A percentile compares a stretch with the other conserved stretches of the same genome.
Evolutionary conservation across 768 basidiomycete species (phyloP).

Genomic region (Psilocybe subaeruginosa): DNA sequence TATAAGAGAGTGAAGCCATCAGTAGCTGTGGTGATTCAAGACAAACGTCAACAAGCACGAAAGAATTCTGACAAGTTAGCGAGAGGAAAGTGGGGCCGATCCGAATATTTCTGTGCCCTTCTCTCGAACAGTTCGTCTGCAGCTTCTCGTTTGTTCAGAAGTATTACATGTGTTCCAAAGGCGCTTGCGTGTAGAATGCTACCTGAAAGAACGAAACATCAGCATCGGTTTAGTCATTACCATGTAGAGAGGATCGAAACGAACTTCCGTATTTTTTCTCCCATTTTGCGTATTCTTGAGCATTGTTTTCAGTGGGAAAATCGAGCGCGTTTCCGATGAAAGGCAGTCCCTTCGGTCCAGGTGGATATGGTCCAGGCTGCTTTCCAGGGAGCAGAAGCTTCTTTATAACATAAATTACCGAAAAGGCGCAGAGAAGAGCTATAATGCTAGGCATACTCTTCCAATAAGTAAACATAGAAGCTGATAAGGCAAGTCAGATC

Average conservation of each 20-base stretch:
- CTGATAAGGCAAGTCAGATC: neutral
- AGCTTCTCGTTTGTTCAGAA: slow-evolving; percentile 13
- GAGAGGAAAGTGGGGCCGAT: slow-evolving; percentile 2
- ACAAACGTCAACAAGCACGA: neutral
- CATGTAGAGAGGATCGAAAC: neutral
- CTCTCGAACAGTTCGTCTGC: slow-evolving; percentile 14
- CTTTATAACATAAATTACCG: neutral
- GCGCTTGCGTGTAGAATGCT: neutral
- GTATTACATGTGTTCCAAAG: slow-evolving; percentile 6
- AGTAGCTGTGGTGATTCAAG: too few relatives aligned
- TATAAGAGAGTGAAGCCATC: neutral
- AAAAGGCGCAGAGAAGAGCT: neutral
- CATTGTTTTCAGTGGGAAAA: slow-evolving; percentile 8
- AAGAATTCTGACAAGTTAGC: slow-evolving; percentile 6
- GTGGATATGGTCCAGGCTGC: slow-evolving; percentile 13
- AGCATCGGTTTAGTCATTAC: neutral
- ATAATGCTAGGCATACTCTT: neutral
- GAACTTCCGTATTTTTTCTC: slow-evolving; percentile 3
- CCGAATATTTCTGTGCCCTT: slow-evolving; percentile 12
- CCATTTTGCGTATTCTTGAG: neutral
- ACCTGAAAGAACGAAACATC: slow-evolving; percentile 8
- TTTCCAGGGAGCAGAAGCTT: neutral
- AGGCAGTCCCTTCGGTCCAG: slow-evolving; percentile 26
- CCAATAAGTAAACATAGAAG: neutral
- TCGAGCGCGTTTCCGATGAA: slow-evolving; percentile 27